These are phyloP conservation scores for Pichia phayaonensis DNA, from an alignment of 805 yeast species.

Conservation along the genomic window DNA sequence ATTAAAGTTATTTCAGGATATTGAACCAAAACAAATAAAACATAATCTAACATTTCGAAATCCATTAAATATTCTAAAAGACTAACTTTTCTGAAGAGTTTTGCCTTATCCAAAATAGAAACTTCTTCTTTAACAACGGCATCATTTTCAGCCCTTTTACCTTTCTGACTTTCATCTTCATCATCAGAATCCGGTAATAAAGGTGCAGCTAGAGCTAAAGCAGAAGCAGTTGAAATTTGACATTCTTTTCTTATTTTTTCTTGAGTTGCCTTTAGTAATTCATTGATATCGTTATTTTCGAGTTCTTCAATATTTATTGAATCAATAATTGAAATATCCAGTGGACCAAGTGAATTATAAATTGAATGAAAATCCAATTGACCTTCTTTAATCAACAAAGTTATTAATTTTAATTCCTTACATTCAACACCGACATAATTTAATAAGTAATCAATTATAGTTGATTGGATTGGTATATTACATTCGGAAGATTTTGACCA, in stretches of 20 bases:
- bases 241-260: constrained; percentile 47
- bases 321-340: constrained; percentile 18
- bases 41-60: constrained; percentile 56
- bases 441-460: constrained; percentile 22
- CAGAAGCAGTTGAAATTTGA: constrained; percentile 59
- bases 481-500: constrained; percentile 35
- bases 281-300: constrained; percentile 29
- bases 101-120: constrained; percentile 12
- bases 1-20: constrained; percentile 55
- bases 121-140: constrained; percentile 9
- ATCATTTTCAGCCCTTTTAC: background rate
- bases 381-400: constrained; percentile 56
- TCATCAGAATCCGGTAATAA: constrained; percentile 59
- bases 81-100: constrained; percentile 31
- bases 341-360: constrained; percentile 50
- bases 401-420: constrained; percentile 30
- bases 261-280: constrained; percentile 38
- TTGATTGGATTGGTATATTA: constrained; percentile 17
- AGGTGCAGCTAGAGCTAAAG: constrained; percentile 85
- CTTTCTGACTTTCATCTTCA: constrained; percentile 18
- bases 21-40: constrained; percentile 48
- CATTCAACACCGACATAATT: constrained; percentile 8
- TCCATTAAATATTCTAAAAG: constrained; percentile 47
- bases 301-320: constrained; percentile 12
- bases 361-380: constrained; percentile 57